Evolutionary conservation across 331 rosid genomes (phyloP), one percentile per base, ranked within the genome.

Genomic region (Malus hybrid): DNA sequence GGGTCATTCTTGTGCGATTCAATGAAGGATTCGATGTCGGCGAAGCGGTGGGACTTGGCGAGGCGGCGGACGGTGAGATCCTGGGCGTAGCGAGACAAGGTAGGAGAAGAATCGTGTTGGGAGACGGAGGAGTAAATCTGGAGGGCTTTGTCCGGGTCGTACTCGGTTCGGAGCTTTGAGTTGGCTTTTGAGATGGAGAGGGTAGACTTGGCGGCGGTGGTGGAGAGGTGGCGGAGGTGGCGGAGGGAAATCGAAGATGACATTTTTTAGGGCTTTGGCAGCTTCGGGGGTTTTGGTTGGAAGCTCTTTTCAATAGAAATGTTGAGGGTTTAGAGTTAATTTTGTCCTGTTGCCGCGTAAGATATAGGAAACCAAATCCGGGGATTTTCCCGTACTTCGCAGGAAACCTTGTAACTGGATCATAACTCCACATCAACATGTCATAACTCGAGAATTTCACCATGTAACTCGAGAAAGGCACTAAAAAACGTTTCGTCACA

Each of bases 41-140:
- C 68, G 72, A 85, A 85, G 59, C 96, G 88, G 50, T 66, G 87
- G 20, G 91, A 85, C 84, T 82, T 85, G 36, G 79, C 87, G 69
- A 90, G 91, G 44, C 91, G 88, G 8, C 91, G 86, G 19, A 90
- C 83, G 20, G 91, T 83, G 80, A 90, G 80, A 71, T 88, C 96
- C 63, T 71, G 90, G 48, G 89, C 84, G 71, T 83, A 85, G 81
- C 91, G 90, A 60, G 90, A 86, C 59, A 82, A 72, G 60, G 81
- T 66, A 12, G 88, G 90, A 59, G 96, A 86, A 44, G 85, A 19
- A 75, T 76, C 72, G 80, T 77, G 71, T 44, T 73, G 69, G 71
- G 87, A 80, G 39, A 88, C 79, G 3, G 91, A 90, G 66, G 90
- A 79, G 85, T 82, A 88, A 76, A 88, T 83, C 65, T 83, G 65